Conservation (phyloP, 1,284 basidiomycete species). For the Schizophyllum amplum region DNA sequence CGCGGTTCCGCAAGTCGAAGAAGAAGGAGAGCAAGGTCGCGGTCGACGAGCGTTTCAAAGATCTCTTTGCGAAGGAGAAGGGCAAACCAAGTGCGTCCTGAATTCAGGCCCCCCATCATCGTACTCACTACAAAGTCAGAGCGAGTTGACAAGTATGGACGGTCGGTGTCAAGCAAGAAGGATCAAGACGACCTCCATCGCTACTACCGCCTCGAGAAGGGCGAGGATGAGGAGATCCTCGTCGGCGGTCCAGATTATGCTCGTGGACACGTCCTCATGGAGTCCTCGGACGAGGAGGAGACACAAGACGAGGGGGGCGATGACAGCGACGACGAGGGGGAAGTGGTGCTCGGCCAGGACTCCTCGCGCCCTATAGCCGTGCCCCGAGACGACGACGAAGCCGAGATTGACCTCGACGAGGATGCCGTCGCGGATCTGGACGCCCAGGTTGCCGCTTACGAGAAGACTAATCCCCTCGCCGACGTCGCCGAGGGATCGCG, state of each 20-base stretch:
- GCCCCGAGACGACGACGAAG: conserved; percentile 35
- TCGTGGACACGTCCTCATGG: conserved; percentile 78
- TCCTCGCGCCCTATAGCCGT: conserved; percentile 31
- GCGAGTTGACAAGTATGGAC: conserved; percentile 89
- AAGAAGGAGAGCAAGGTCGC: conserved; percentile 78
- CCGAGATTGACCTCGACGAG: conserved; percentile 77
- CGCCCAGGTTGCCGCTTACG: conserved; percentile 61
- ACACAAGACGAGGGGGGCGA: conserved; percentile 55
- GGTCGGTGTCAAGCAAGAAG: conserved; percentile 60
- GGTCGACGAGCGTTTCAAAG: conserved; percentile 92
- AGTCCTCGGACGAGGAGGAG: conserved; percentile 82
- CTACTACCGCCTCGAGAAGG: conserved; percentile 68
- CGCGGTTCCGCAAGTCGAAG: conserved; percentile 83
- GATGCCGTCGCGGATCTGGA: conserved; percentile 62
- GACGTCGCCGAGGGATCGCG: conserved; percentile 29
- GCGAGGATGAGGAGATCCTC: conserved; percentile 27
- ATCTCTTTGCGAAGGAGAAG: conserved; percentile 54
- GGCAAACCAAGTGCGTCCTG: conserved; percentile 35
- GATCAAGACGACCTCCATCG: conserved; percentile 72
- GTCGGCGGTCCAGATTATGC: conserved; percentile 67
- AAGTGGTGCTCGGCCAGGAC: conserved; percentile 43
- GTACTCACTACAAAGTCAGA: conserved; percentile 25
- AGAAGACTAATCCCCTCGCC: conserved; percentile 34
- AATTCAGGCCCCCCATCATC: not conserved
- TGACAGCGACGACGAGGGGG: conserved; percentile 38